Conservation (phyloP, 2,329 filamentous ascomycete species). For the Clarireedia monteithiana region DNA sequence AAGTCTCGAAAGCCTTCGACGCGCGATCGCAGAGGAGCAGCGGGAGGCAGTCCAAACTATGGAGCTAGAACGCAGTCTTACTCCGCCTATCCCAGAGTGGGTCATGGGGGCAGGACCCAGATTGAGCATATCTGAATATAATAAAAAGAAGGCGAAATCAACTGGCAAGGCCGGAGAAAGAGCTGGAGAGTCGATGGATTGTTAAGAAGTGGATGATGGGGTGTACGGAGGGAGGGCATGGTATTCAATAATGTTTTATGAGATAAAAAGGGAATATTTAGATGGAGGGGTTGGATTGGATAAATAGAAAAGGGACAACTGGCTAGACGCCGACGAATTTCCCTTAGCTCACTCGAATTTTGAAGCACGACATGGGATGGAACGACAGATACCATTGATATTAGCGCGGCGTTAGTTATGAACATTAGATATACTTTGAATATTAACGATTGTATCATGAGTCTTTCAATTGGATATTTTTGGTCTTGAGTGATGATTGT, state of each 20-base stretch:
- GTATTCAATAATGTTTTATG: conserved; percentile 4
- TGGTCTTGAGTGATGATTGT: background rate
- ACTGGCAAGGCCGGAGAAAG: conserved; percentile 12
- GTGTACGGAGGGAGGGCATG: conserved; percentile 3
- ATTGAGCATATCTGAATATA: conserved; percentile 41
- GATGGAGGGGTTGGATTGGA: background rate
- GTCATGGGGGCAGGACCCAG: conserved; percentile 46
- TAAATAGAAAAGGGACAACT: conserved; percentile 13
- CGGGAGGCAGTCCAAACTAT: conserved; percentile 8
- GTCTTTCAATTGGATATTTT: background rate
- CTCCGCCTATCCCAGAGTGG: conserved; percentile 55
- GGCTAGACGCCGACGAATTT: conserved; percentile 26
- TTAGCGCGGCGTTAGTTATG: conserved; percentile 24
- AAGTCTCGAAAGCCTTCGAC: conserved; percentile 38
- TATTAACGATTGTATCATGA: conserved; percentile 17
- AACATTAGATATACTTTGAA: conserved; percentile 24
- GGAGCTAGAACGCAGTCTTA: conserved; percentile 41
- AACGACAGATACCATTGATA: conserved; percentile 27
- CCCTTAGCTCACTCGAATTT: conserved; percentile 9
- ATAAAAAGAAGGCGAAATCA: conserved; percentile 20
- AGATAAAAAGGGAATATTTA: background rate
- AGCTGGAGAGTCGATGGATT: conserved; percentile 9
- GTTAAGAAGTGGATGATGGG: background rate
- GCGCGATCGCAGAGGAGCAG: conserved; percentile 25
- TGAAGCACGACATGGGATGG: conserved; percentile 9